Evolutionary conservation across 1,139 yeast species (phyloP).

Genomic region (Wickerhamomyces sp.): DNA sequence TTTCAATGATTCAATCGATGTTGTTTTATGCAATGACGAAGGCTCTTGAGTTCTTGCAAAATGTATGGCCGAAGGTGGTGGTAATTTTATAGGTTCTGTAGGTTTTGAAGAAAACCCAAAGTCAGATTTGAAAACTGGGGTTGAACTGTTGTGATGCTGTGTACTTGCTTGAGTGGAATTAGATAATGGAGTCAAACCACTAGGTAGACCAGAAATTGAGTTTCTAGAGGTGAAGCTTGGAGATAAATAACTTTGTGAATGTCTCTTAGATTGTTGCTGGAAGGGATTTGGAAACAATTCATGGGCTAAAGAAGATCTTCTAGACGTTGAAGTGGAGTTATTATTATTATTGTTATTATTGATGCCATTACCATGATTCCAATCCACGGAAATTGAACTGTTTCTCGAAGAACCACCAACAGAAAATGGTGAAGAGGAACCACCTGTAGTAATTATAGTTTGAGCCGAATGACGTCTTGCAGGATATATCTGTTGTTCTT

Average conservation of each 20-base stretch:
- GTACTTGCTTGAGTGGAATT: no score
- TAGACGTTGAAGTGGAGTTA: constrained; percentile 15
- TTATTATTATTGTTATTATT: constrained; percentile 2
- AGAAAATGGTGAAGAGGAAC: constrained; percentile 21
- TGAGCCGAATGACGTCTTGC: constrained; percentile 25
- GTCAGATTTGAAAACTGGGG: constrained; percentile 12
- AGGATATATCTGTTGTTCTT: constrained; percentile 21
- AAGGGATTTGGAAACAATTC: constrained; percentile 20
- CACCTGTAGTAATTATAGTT: constrained; percentile 18
- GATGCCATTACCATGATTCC: constrained; percentile 6
- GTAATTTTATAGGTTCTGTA: constrained; percentile 12
- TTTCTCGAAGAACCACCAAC: constrained; percentile 23
- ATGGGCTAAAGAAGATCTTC: constrained; percentile 23
- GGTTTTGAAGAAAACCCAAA: constrained; percentile 9
- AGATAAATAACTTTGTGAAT: constrained; percentile 19
- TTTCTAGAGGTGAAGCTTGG: constrained; percentile 20
- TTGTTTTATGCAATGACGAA: not conserved
- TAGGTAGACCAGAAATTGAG: constrained; percentile 13
- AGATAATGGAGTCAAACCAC: constrained; percentile 14
- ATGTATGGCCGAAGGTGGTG: constrained; percentile 15
- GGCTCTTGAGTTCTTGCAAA: constrained; percentile 5
- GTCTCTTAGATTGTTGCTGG: constrained; percentile 14
- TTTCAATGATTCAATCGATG: not conserved
- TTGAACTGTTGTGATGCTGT: not conserved
- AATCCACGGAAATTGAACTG: constrained; percentile 23